Base-by-base conservation (phyloP, 495 filamentous ascomycete genomes). In the Coniosporium apollinis region DNA sequence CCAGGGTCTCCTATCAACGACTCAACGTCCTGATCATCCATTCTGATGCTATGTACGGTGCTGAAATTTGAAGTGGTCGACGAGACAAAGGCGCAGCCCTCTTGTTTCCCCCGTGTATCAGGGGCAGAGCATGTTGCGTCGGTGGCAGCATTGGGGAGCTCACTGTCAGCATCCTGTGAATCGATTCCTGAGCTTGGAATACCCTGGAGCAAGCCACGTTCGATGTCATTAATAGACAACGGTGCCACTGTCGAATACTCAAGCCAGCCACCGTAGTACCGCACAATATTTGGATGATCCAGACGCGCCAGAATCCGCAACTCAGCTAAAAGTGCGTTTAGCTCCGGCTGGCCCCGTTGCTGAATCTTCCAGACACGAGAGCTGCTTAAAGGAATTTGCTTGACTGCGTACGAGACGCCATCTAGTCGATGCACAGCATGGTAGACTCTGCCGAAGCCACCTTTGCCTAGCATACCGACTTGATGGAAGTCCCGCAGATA, bases 361-460 rank as follows among this genome's bases (percentile, higher is more conserved):
- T 52, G 36, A 16, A 57, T 51, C 15, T 37, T 46, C 21, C 45
- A 40, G 3, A 55, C 11, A 2, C 44, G 40, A 11, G 34, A 29
- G 3, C 34, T 13, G 16, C 44, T 46, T 5, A 66, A 37, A 7
- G 46, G 44, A 21, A 65, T 55, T 26, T 58, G 52, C 37, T 66
- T 66, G 19, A 66, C 46, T 3, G 62, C 62, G 40, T 66, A 66
- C 22, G 49, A 38, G 1, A 36, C 36, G 0, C 45, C 38, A 37
- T 64, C 61, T 3, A 66, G 42, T 5, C 39, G 41, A 36, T 64
- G 45, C 13, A 31, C 22, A 0, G 49, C 62, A 19, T 47, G 50
- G 39, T 48, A 64, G 22, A 66, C 62, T 14, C 48, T 38, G 4
- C 62, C 62, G 38, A 55, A 63, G 0, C 61, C 62, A 15, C 62